Base-by-base conservation (phyloP, 1,139 yeast genomes). In the Kodamaea arcana region DNA sequence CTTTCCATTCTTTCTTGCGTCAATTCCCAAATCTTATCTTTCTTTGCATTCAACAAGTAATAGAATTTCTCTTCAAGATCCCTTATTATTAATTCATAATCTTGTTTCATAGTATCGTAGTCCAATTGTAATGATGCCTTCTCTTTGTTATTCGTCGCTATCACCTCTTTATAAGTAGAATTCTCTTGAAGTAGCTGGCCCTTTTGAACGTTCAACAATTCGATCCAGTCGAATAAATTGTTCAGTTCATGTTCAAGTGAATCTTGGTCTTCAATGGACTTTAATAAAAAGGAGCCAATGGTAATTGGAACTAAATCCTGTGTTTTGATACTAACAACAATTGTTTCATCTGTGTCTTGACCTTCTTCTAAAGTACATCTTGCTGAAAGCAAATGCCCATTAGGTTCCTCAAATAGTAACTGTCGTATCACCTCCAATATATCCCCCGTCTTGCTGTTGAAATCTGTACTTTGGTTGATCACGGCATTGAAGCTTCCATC, bases 31-130 rank as follows among this genome's bases (percentile, higher is more conserved):
- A 69, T 69, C 40, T 46, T 53, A 34, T 54, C 57, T 43, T 67
- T 65, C 43, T 69, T 69, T 17, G 62, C 41, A 35, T 60, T 57
- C 30, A 69, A 48, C 4, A 65, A 57, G 34, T 55, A 62, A 40
- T 60, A 61, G 34, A 66, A 66, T 42, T 65, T 63, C 37, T 49
- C 53, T 39, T 65, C 64, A 23, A 68, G 36, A 44, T 69, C 73
- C 2, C 47, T 39, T 3, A 62, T 42, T 3, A 69, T 58, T 13
- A 27, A 26, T 12, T 53, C 39, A 39, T 60, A 59, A 29, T 66
- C 65, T 4, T 30, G 30, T 24, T 47, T 50, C 34, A 51, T 42
- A 15, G 37, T 40, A 15, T 45, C 47, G 23, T 50, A 46, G 29
- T 48, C 50, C n/a, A 35, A 33, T n/a, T 45, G 47, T 20, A 53